A percentile compares a stretch with the other conserved stretches of the same genome.
These are phyloP conservation scores for Volutella citrinella DNA, from an alignment of 2,329 filamentous ascomycete genomes.

Conservation along the genomic window DNA sequence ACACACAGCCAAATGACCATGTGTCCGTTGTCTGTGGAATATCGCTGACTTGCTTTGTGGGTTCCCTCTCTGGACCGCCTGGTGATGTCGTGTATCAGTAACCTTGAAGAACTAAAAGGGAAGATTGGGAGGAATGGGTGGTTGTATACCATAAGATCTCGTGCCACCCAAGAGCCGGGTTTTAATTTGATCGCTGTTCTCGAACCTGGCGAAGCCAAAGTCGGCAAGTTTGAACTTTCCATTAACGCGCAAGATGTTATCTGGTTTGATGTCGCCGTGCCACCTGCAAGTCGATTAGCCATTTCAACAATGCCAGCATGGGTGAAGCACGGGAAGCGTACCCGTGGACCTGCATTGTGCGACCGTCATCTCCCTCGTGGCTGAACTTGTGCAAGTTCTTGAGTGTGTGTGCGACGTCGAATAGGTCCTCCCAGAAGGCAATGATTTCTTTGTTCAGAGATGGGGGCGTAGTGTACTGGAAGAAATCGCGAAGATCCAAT, in stretches of 20 bases:
- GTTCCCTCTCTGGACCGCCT: no score
- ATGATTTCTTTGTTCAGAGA: conserved; percentile 2
- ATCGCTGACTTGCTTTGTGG: background rate
- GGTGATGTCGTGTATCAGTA: background rate
- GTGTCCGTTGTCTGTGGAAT: conserved; percentile 3
- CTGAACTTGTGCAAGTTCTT: background rate
- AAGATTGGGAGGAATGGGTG: no score
- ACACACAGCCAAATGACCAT: conserved; percentile 5
- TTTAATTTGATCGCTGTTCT: background rate
- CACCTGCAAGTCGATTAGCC: background rate
- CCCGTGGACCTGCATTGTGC: background rate
- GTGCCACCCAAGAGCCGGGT: background rate
- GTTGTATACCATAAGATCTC: conserved; percentile 2
- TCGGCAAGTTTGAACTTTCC: conserved; percentile 3
- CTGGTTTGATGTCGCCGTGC: conserved; percentile 3
- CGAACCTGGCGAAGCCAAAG: conserved; percentile 3
- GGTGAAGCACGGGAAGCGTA: background rate
- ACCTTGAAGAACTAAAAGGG: no score
- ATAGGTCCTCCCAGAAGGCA: conserved; percentile 1
- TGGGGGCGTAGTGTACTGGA: background rate
- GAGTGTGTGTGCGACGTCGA: conserved; percentile 1
- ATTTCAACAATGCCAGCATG: no score
- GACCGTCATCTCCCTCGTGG: background rate
- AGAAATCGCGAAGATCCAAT: conserved; percentile 2
- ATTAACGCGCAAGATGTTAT: background rate